Evolutionary conservation across 2,329 filamentous ascomycete species (phyloP), one percentile per base, ranked within the genome.

Genomic region (Botrytis medusae): DNA sequence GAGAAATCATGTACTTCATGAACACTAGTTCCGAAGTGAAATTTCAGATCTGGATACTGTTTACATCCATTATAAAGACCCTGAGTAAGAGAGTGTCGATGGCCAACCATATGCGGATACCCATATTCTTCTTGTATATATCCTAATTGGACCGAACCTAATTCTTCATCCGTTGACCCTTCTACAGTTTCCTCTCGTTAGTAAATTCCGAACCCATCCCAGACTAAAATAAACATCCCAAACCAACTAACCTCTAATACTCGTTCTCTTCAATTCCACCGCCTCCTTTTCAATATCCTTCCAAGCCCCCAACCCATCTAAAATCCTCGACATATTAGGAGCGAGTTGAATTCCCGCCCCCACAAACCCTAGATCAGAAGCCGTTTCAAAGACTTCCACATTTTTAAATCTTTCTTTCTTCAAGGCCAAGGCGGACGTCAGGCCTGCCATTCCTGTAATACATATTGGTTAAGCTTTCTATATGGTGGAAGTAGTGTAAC

Each of bases 281-380:
- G 91, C 91, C 80, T 94, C 92, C 57, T 84, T 86, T 75, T 88
- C 88, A 76, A 96, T 93, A 25, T 86, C 85, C n/a, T 86, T 83
- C 92, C 92, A 95, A 73, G 91, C 91, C 18, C 91, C 92, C 61
- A 95, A 83, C 22, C 86, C 84, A 79, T 93, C 90, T 16, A 96
- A 86, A 12, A 95, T 91, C 2, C 92, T 87, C 7, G 91, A 90
- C 87, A 95, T 92, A 77, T 96, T 96, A 0, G 93, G 93, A 0
- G 93, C 92, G 74, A 95, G 86, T 81, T 97, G 93, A 76, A 96
- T 95, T 5, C 93, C 93, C 1, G 93, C 93, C 40, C 93, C 93
- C 1, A 95, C 92, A 78, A 95, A 95, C 9, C 92, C 92, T 7
- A 95, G 86, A 76, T 89, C 88, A 6, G 90, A 88, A 0, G 92